Evolutionary conservation across 2,329 filamentous ascomycete species (phyloP), one percentile per base, ranked within the genome.

Genomic region (Alternaria hordeiaustralica): DNA sequence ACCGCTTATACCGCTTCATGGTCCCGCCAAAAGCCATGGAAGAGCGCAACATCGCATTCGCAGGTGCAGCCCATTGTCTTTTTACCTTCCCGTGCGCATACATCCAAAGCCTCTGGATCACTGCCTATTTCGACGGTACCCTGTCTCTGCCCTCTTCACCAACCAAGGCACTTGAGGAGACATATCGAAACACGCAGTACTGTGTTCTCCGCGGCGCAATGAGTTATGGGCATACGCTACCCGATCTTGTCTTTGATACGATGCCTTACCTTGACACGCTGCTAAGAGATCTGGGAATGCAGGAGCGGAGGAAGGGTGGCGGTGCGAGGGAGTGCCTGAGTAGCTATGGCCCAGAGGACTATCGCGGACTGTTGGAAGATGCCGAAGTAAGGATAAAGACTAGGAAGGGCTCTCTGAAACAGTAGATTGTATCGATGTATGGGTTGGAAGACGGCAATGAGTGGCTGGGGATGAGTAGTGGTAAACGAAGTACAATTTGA

Each of bases 161-260:
- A 5, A 61, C 68, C 21, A 55, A 72, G 18, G 51, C 72, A 23
- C 61, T 61, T 20, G 68, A 72, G 45, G 72, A 80, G 30, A 76
- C 89, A 0, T 85, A 89, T 23, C 80, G 93, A 50, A 84, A 90
- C 73, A 88, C 86, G 20, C 87, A 90, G 41, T 95, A 90, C 75
- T 89, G 90, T 5, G 88, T 85, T 67, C 90, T 89, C 86, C 84
- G 92, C 25, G 58, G 91, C 91, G 5, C 96, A 93, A 72, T 75
- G 93, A 18, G 92, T 94, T 77, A 75, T 92, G 63, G 79, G 81
- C 5, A 92, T 94, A 60, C 90, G 87, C 0, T 77, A 94, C 76
- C 77, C 1, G 76, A 79, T 44, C 50, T 79, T 2, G 70, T 72
- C 26, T 78, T 76, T 54, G 76, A 78, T 44, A 67, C 55, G 13